Base-by-base conservation (phyloP, 2,329 filamentous ascomycete species). In the Phaeosphaeria sp. region DNA sequence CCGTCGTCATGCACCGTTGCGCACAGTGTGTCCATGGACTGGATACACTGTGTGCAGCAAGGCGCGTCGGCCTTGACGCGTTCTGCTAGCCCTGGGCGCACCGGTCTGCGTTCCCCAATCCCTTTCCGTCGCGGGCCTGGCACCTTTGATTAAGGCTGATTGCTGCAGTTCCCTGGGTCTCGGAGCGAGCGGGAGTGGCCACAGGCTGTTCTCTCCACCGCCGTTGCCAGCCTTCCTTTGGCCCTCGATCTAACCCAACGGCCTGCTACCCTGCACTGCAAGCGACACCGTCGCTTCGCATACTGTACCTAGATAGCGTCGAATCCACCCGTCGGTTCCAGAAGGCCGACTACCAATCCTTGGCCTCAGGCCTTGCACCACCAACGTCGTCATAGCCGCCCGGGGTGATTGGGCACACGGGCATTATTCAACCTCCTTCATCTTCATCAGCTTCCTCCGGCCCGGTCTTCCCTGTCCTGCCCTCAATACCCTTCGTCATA, bases 111-210 rank as follows among this genome's bases (percentile, higher is more conserved):
- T 60, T 50, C 54, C 57, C 59, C 50, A 51, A 36, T 48, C 55
- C 51, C 52, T 58, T 57, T 58, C 56, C 53, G 59, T 55, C 25
- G 44, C 54, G 46, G 52, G 30, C 25, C 55, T 50, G 59, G 27
- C 54, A 60, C 22, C 21, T 59, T 56, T 54, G 44, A 57, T 57
- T 57, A 58, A 60, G 65, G 58, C 65, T 68, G 65, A 64, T 60
- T 56, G 59, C 54, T 54, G 57, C 59, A 59, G 52, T 62, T 33
- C 50, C 60, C 53, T 60, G 64, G 59, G 46, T 46, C 54, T 49
- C 61, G 58, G 59, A 58, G 54, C 48, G 48, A 22, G 56, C 54
- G 58, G 47, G 21, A 58, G 41, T 22, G 50, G 22, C 50, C 50
- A 36, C 50, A 52, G 50, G 41, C 50, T 50, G 55, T 58, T 50